Evolutionary conservation across 371 early-diverging fungal species (phyloP).

Genomic region (Mucor velutinosus): DNA sequence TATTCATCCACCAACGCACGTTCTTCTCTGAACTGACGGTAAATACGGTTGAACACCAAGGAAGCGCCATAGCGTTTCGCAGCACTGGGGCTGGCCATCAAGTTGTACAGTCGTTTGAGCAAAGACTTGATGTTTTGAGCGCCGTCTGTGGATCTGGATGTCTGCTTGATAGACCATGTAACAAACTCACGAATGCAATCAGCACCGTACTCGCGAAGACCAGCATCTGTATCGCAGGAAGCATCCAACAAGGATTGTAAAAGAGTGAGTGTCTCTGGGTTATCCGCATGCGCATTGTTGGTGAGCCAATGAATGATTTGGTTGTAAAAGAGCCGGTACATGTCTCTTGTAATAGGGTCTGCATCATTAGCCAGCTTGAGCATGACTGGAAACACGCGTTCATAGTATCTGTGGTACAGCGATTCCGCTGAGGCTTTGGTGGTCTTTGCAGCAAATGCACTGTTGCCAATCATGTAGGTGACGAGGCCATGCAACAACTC

Average conservation of each 20-base stretch:
- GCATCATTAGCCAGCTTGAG: constrained; percentile 73
- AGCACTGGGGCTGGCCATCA: constrained; percentile 62
- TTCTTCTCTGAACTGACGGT: constrained; percentile 70
- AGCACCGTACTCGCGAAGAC: constrained; percentile 76
- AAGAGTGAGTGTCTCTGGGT: constrained; percentile 75
- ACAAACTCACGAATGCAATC: constrained; percentile 78
- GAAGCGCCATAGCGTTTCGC: constrained; percentile 74
- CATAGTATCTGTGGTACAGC: constrained; percentile 63
- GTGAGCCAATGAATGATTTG: constrained; percentile 86
- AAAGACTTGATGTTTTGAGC: constrained; percentile 72
- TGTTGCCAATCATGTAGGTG: constrained; percentile 73
- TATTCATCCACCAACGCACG: constrained; percentile 60
- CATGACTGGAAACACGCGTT: constrained; percentile 70
- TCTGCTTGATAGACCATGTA: constrained; percentile 76
- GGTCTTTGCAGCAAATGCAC: constrained; percentile 56
- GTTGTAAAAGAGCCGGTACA: constrained; percentile 62
- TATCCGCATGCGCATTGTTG: constrained; percentile 72
- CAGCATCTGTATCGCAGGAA: constrained; percentile 54
- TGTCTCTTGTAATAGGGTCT: constrained; percentile 68
- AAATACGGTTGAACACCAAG: constrained; percentile 72
- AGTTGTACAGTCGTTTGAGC: constrained; percentile 67
- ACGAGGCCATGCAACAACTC: constrained; percentile 77
- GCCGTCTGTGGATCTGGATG: constrained; percentile 40
- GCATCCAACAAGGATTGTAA: constrained; percentile 72
- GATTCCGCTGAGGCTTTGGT: constrained; percentile 46